A percentile compares a stretch with the other conserved stretches of the same genome.
Conservation (phyloP, 176 grass and related monocot genomes). For the Thinopyrum elongatum region DNA sequence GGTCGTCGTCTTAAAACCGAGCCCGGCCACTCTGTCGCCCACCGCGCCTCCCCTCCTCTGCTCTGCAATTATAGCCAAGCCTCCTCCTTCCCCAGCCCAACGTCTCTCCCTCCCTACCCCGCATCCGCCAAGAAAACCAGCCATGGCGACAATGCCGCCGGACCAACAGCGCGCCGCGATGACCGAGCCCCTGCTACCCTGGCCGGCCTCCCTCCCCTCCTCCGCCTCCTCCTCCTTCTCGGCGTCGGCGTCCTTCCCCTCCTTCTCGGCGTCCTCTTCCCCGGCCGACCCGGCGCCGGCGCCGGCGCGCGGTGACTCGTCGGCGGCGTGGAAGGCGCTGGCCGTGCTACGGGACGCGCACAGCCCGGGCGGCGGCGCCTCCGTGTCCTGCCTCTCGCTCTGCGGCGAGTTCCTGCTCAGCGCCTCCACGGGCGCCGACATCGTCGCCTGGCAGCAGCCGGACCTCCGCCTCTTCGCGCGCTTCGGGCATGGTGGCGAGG, state of each 20-base stretch:
- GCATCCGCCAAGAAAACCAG: not conserved
- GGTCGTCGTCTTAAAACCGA: constrained; percentile 25
- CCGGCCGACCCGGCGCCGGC: not conserved
- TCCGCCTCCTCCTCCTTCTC: not conserved
- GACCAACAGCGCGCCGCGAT: constrained; percentile 26
- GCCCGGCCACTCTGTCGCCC: not conserved
- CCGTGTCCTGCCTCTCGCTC: constrained; percentile 72
- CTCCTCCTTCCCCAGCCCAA: not conserved
- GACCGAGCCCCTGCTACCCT: constrained; percentile 34
- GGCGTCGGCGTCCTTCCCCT: not conserved
- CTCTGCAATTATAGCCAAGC: constrained; percentile 28
- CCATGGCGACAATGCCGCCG: constrained; percentile 30
- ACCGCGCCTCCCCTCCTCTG: not conserved
- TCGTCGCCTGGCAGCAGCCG: constrained; percentile 83
- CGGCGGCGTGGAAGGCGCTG: constrained; percentile 47
- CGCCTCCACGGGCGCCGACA: constrained; percentile 71
- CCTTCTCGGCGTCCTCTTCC: not conserved
- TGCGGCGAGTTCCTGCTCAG: constrained; percentile 95
- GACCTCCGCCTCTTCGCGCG: constrained; percentile 77
- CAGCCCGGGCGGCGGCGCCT: not conserved
- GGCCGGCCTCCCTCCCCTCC: not conserved
- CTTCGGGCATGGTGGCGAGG: constrained; percentile 65
- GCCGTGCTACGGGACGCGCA: constrained; percentile 61
- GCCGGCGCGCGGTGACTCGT: not conserved
- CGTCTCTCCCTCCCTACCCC: constrained; percentile 7